phyloP scores from a whole-genome alignment of 345 rosid species.

The Clausena lansium region DNA sequence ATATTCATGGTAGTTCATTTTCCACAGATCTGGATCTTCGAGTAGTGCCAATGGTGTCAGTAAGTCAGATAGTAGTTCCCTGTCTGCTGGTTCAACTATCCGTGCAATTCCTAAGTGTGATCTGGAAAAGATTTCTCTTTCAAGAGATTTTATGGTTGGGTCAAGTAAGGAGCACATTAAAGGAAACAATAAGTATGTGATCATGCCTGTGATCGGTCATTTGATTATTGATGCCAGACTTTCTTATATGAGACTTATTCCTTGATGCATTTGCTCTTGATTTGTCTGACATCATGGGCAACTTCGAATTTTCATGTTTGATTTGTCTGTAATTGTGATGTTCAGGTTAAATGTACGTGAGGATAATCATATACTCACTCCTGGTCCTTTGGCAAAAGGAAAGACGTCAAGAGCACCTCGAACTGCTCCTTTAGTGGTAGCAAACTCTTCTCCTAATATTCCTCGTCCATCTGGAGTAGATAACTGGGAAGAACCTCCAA shows the following conservation, averaged over 20 bases:
- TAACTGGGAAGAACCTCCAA: conserved; percentile 41
- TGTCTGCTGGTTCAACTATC: conserved; percentile 27
- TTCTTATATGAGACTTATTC: not conserved
- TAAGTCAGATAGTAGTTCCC: conserved; percentile 34
- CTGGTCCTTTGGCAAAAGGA: conserved; percentile 39
- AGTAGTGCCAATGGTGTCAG: conserved; percentile 29
- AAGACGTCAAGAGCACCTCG: conserved; percentile 51
- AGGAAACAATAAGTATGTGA: conserved; percentile 46
- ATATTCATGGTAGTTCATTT: conserved; percentile 9
- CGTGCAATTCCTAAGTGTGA: conserved; percentile 37
- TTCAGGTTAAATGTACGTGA: conserved; percentile 42
- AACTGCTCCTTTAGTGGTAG: conserved; percentile 36
- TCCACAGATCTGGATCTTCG: conserved; percentile 42
- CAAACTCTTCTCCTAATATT: conserved; percentile 38
- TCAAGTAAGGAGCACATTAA: conserved; percentile 43
- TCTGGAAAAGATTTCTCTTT: conserved; percentile 36
- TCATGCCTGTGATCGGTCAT: not conserved
- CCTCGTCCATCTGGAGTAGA: conserved; percentile 38
- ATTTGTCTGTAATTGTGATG: not conserved
- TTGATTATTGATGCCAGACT: not conserved
- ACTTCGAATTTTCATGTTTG: conserved; percentile 1
- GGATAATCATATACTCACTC: conserved; percentile 31
- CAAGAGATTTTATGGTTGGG: conserved; percentile 38
- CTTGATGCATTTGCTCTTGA: not conserved
- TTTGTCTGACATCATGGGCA: conserved; percentile 3